A percentile compares a stretch with the other conserved stretches of the same genome.
These are phyloP conservation scores for Microthyrium microscopicum DNA, from an alignment of 2,329 filamentous ascomycete species.

Conservation along the genomic window DNA sequence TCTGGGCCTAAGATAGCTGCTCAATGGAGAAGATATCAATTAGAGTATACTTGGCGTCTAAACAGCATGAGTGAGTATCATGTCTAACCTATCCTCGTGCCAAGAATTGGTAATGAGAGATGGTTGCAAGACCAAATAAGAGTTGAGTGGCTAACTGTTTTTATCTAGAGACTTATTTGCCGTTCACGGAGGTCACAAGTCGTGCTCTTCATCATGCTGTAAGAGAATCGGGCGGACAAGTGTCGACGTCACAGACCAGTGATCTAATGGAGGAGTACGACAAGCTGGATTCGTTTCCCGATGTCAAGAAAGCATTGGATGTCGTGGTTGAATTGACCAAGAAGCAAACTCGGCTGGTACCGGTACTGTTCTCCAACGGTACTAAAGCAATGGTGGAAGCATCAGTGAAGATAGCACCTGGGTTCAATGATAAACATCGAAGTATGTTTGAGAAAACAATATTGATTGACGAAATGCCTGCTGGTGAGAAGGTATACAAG, in stretches of 20 bases:
- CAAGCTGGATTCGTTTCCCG: constrained; percentile 45
- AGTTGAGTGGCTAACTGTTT: not conserved
- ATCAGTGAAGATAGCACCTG: constrained; percentile 40
- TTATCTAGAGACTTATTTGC: constrained; percentile 45
- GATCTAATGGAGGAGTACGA: constrained; percentile 48
- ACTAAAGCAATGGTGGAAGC: constrained; percentile 44
- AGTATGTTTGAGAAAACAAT: no score
- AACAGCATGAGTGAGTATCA: constrained; percentile 52
- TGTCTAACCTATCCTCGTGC: not conserved
- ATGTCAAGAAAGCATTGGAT: constrained; percentile 39
- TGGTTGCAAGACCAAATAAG: not conserved
- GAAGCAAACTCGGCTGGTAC: constrained; percentile 24
- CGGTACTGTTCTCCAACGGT: constrained; percentile 57
- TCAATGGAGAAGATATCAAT: constrained; percentile 51
- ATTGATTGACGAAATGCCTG: constrained; percentile 42
- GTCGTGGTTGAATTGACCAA: no score
- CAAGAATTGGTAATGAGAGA: not conserved
- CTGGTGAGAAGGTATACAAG: constrained; percentile 46
- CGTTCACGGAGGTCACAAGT: constrained; percentile 47
- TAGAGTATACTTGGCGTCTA: constrained; percentile 63
- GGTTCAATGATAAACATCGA: constrained; percentile 39
- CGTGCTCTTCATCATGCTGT: constrained; percentile 48
- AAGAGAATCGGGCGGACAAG: constrained; percentile 34
- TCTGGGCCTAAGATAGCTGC: constrained; percentile 40
- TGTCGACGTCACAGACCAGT: constrained; percentile 28